phyloP scores from a whole-genome alignment of 352 stramenopile genomes.

The Phytophthora pisi region DNA sequence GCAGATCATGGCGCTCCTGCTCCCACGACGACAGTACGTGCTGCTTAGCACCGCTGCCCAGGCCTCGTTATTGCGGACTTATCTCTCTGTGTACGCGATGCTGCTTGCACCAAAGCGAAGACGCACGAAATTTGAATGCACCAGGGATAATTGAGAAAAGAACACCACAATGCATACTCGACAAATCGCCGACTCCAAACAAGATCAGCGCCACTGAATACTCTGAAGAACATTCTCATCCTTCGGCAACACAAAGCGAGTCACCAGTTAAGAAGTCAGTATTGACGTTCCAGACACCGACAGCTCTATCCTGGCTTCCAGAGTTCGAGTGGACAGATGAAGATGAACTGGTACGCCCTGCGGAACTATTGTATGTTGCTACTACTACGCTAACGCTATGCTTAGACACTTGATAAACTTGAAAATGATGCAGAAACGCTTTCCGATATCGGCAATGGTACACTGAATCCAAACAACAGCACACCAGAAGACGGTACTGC shows the following conservation, averaged over 20 bases:
- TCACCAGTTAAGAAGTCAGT: neutral
- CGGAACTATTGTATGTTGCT: neutral
- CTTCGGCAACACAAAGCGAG: neutral
- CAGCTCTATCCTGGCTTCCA: slow-evolving; percentile 32
- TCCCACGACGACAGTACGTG: slow-evolving; percentile 13
- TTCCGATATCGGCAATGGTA: neutral
- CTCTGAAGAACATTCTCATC: neutral
- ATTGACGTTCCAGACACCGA: slow-evolving; percentile 11
- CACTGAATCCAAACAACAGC: neutral
- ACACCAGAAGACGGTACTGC: neutral
- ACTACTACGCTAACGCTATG: neutral
- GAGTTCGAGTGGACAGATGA: slow-evolving; percentile 64
- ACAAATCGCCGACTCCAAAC: neutral
- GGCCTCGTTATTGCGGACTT: neutral
- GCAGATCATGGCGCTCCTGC: slow-evolving; percentile 30
- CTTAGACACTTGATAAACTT: slow-evolving; percentile 42
- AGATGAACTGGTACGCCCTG: slow-evolving; percentile 49
- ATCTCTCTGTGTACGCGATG: neutral
- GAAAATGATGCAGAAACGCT: slow-evolving; percentile 22
- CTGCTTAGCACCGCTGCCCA: neutral
- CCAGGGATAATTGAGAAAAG: neutral
- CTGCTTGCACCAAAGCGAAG: slow-evolving; percentile 5
- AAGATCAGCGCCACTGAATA: neutral
- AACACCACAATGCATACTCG: neutral
- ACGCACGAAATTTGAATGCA: neutral